Conservation (phyloP, 192 early-diverging fungal genomes). For the Coemansia sp. region DNA sequence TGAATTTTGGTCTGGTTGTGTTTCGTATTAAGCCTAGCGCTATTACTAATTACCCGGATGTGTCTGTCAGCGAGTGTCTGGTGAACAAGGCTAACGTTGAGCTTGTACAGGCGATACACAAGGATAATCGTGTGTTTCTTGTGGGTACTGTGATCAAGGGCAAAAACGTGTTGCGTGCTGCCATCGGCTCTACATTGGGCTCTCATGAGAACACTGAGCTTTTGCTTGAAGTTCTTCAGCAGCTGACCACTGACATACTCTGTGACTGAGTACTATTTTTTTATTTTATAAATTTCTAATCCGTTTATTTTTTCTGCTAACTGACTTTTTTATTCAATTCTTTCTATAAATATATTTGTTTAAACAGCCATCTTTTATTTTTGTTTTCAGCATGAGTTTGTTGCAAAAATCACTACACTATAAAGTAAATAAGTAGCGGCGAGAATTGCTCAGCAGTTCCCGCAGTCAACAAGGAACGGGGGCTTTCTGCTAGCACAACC, state of each 20-base stretch:
- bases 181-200: conserved; percentile 8
- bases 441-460: no score
- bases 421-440: no score
- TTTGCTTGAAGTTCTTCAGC: conserved; percentile 4
- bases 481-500: no score
- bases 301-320: no score
- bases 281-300: background rate
- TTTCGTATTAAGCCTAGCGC: conserved; percentile 31
- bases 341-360: no score
- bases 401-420: no score
- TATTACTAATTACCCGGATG: background rate
- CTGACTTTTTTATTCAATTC: no score
- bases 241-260: background rate
- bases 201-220: background rate
- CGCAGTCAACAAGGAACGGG: no score
- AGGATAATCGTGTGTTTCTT: conserved; percentile 15
- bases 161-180: conserved; percentile 4
- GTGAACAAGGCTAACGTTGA: conserved; percentile 4
- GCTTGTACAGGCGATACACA: conserved; percentile 11
- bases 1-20: conserved; percentile 33
- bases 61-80: background rate
- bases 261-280: background rate
- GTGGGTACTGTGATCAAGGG: conserved; percentile 5
- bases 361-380: no score
- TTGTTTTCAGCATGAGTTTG: no score